Evolutionary conservation across 139 green algal genomes (phyloP).

Genomic region (Chlorella sp.): DNA sequence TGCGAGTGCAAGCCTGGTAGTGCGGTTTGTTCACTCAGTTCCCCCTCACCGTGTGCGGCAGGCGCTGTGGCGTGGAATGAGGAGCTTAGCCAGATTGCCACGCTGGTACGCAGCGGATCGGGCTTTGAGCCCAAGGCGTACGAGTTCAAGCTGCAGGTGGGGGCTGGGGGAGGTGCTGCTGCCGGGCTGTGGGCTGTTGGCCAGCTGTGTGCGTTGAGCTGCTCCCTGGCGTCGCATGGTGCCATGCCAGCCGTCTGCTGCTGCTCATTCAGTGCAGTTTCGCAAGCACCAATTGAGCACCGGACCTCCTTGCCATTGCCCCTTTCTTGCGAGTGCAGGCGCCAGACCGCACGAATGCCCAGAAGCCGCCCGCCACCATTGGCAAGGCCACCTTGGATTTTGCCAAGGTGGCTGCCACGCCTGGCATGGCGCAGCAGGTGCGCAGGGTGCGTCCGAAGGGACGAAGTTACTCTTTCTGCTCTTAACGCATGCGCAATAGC

Average conservation of each 20-base stretch:
- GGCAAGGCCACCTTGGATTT: conserved; percentile 62
- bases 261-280: too few species aligned
- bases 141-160: conserved; percentile 66
- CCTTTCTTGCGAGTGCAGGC: background rate
- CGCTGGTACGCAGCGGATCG: conserved; percentile 50
- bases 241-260: background rate
- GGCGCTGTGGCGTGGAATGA: conserved; percentile 62
- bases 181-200: too few species aligned
- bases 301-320: background rate
- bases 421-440: background rate
- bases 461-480: too few species aligned
- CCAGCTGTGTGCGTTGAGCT: too few species aligned
- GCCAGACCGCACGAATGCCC: background rate
- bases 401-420: background rate
- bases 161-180: background rate
- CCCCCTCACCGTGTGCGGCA: too few species aligned
- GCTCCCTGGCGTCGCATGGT: too few species aligned
- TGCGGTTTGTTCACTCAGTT: too few species aligned
- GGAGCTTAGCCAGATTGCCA: conserved; percentile 69
- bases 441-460: too few species aligned
- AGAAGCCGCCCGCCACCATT: conserved; percentile 51
- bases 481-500: too few species aligned
- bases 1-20: too few species aligned
- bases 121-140: conserved; percentile 69
- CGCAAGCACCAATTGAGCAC: too few species aligned